phyloP scores from a whole-genome alignment of 2,329 filamentous ascomycete genomes.

The Penicillium polonicum region DNA sequence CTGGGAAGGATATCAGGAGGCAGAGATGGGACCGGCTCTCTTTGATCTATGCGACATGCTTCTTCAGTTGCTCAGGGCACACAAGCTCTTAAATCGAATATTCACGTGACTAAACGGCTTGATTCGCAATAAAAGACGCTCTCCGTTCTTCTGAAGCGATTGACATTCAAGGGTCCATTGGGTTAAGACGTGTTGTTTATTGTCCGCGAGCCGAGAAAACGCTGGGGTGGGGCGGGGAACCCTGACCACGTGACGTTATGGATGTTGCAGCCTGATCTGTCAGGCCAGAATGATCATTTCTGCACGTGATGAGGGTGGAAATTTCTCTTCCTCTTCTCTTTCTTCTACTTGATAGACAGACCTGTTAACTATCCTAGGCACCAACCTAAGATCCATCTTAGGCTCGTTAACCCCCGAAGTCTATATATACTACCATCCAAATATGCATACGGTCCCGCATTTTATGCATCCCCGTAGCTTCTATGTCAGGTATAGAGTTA shows the following conservation, averaged over 20 bases:
- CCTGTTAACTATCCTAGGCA: too few species aligned
- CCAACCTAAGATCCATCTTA: background rate
- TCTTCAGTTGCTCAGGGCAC: background rate
- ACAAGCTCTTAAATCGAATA: background rate
- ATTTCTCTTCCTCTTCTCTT: background rate
- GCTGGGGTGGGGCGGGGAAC: too few species aligned
- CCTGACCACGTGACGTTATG: background rate
- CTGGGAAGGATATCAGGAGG: too few species aligned
- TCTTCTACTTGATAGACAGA: background rate
- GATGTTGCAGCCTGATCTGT: background rate
- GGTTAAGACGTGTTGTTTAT: background rate
- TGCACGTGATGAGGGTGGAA: background rate
- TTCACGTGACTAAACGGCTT: background rate
- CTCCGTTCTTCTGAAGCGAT: background rate
- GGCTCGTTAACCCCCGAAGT: background rate
- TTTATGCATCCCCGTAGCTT: background rate
- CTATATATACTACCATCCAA: background rate
- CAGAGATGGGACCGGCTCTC: background rate
- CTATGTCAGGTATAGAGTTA: background rate
- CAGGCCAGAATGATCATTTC: accelerated
- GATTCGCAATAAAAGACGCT: too few species aligned
- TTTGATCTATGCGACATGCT: background rate
- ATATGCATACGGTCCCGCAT: background rate
- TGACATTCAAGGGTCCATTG: background rate
- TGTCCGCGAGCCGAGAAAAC: too few species aligned